phyloP scores from a whole-genome alignment of 768 basidiomycete species.

The Hypholoma fasciculare region DNA sequence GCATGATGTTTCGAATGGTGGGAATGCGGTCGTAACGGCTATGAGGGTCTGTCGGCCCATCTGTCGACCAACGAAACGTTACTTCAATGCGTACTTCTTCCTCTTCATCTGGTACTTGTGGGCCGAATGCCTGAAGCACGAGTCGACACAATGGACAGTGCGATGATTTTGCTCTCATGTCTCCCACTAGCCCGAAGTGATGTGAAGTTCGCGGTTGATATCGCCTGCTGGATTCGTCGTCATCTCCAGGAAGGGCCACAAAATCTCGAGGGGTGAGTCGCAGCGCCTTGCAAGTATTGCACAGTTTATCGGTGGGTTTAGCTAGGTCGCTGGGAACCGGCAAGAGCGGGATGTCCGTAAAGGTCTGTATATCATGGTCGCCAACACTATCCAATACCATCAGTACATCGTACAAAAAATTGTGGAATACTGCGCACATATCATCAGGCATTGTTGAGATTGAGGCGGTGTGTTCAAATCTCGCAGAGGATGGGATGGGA shows the following conservation, averaged over 20 bases:
- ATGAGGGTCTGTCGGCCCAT: not conserved
- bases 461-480: too few species aligned
- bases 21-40: not conserved
- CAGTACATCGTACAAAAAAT: too few species aligned
- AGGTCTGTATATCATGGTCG: too few species aligned
- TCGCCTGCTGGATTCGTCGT: not conserved
- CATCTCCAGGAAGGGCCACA: not conserved
- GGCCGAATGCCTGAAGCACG: not conserved
- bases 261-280: not conserved
- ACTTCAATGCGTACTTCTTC: conserved; percentile 1
- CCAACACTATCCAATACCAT: too few species aligned
- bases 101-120: not conserved
- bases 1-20: not conserved
- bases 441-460: too few species aligned
- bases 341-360: not conserved
- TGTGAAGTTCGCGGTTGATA: not conserved
- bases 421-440: too few species aligned
- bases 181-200: conserved; percentile 6
- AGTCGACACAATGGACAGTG: conserved; percentile 9
- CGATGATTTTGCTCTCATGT: conserved; percentile 1
- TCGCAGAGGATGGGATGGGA: too few species aligned
- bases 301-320: conserved; percentile 1
- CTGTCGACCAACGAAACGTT: not conserved
- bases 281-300: conserved; percentile 4
- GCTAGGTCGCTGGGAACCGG: conserved; percentile 5